Base-by-base conservation (phyloP, 495 filamentous ascomycete genomes). In the Tuber umbilicatum region DNA sequence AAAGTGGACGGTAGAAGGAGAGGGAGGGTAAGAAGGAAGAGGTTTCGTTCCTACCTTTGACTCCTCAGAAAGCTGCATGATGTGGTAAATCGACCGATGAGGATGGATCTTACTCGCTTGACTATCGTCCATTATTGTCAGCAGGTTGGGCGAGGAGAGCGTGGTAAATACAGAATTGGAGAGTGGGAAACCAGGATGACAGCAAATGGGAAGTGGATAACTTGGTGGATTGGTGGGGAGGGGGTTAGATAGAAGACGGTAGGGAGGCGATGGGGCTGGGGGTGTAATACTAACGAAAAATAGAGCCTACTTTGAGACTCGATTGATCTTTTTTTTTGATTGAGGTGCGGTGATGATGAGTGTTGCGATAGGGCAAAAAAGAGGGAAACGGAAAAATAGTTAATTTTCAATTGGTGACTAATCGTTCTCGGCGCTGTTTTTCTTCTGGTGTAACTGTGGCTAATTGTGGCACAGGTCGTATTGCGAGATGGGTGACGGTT, bases 1-100 rank as follows among this genome's bases (percentile, higher is more conserved):
- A 64, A 31, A 35, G 55, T 27, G 27, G 55, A 17, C 6, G 1
- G 19, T 60, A 10, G 23, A n/a, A 23, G 47, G 47, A 19, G 23
- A n/a, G 23, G 21, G 47, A 9, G 3, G 50, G 50, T 27, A 60
- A 31, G n/a, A 60, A 12, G 23, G 45, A 70, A 39, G 42, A 70
- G 12, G 69, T 60, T 39, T 16, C 83, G 74, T 82, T 97, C 94
- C 90, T 82, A 97, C 94, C 90, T 97, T 98, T 78, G 93, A 92
- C 85, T 99, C 95, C 84, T 99, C 95, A 47, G 95, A 99, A 77
- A 98, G 90, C 85, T 93, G 90, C 82, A 95, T 92, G 88, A 91
- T 93, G 73, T 75, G 70, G 73, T 69, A 35, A 69, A 70, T 71
- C 68, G 76, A 72, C 78, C 40, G 77, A 70, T 79, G 69, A 69